Base-by-base conservation (phyloP, 2,329 filamentous ascomycete genomes). In the Dactylellina leptospora region DNA sequence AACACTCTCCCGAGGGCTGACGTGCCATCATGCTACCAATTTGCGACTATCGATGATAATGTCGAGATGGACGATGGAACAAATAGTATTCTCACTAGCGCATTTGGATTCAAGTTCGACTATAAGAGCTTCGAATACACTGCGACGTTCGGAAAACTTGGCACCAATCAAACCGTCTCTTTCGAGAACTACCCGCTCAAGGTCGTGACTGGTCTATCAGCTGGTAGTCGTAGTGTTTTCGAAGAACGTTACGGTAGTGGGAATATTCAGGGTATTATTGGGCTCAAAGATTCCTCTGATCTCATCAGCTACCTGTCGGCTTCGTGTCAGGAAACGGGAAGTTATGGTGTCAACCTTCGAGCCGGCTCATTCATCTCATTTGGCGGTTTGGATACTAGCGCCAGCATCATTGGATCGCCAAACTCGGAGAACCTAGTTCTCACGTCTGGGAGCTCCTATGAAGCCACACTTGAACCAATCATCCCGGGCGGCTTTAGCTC, bases 261-360 rank as follows among this genome's bases (percentile, higher is more conserved):
- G 1, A 23, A 51, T 1, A 40, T 64, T 11, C 59, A 64, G 8
- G 68, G 68, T 16, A 64, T 72, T 11, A 48, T 72, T 23, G 68
- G 68, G 2, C 22, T 72, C 1, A 55, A 47, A 13, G 50, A 33
- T 10, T 47, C 45, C 0, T 62, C 59, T 2, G 53, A 59, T 20
- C 45, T 72, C 16, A 54, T 72, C 2, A 0, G 33, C 45, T 18
- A 27, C 10, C 47, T 72, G n/a, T 38, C 68, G 18, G 22, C 16
- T 56, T 6, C 18, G 40, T 20, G 20, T 45, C 11, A 16, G 36
- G 36, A 40, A 4, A 2, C 4, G 10, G 18, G 45, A 23, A 44
- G 68, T 25, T 64, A 51, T 30, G 59, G 59, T 1, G 50, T 71
- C n/a, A 23, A 63, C 13, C 11, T 64, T 2, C 53, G 44, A 54